Evolutionary conservation across 2,329 filamentous ascomycete genomes (phyloP).

Genomic region (Trichoderma sp.): DNA sequence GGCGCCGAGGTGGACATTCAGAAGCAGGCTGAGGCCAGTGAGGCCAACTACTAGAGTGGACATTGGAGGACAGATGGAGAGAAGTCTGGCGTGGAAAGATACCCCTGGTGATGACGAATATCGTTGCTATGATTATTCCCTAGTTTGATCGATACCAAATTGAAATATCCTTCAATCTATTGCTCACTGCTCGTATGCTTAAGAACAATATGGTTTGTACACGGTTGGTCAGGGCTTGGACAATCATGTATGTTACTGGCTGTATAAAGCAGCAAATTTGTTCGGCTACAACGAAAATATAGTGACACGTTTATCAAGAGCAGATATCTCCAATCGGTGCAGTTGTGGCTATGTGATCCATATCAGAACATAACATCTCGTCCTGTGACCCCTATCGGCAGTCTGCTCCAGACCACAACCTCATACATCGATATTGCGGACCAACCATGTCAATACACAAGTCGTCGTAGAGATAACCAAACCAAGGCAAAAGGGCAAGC

Average conservation of each 20-base stretch:
- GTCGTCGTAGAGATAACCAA: constrained; percentile 29
- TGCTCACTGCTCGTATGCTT: not conserved
- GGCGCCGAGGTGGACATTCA: constrained; percentile 80
- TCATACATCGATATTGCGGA: not conserved
- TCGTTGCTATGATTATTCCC: constrained; percentile 10
- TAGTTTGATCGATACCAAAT: not conserved
- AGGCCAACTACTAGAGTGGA: constrained; percentile 41
- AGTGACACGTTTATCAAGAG: not conserved
- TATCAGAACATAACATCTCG: too few relatives aligned
- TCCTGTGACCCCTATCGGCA: not conserved
- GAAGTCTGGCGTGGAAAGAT: constrained; percentile 13
- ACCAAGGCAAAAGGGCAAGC: constrained; percentile 34
- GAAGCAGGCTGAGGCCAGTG: constrained; percentile 65
- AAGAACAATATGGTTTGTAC: too few relatives aligned
- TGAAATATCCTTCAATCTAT: not conserved
- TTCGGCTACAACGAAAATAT: too few relatives aligned
- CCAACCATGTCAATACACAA: constrained; percentile 30
- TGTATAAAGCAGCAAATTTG: too few relatives aligned
- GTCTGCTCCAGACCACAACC: not conserved
- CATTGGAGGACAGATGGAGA: not conserved
- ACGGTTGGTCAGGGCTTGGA: too few relatives aligned
- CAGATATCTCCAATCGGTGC: too few relatives aligned
- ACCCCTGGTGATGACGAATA: constrained; percentile 7
- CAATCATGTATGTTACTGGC: too few relatives aligned
- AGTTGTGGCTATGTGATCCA: not conserved